Percentiles rank a stretch among this genome's conserved stretches.
Evolutionary conservation across 2,329 filamentous ascomycete species (phyloP).

Genomic region (Aspergillus sp.): DNA sequence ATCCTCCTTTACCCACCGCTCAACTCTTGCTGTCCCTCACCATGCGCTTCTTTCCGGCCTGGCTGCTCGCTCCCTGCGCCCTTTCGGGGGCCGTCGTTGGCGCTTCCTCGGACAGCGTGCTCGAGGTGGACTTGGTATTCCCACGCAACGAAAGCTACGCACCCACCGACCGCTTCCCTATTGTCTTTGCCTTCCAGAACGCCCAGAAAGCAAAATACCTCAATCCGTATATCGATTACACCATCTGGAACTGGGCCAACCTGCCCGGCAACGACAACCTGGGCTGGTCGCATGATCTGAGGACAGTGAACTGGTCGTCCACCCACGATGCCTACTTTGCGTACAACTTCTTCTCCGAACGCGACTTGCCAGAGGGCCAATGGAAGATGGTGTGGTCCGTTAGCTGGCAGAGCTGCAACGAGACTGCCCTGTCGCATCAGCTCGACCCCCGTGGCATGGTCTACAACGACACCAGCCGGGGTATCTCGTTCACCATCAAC

Average conservation of each 20-base stretch:
- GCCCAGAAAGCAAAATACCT: slow-evolving; percentile 10
- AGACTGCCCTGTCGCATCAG: background rate
- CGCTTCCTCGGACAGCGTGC: background rate
- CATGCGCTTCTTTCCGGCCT: no score
- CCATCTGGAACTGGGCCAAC: background rate
- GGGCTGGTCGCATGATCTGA: background rate
- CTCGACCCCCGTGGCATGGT: background rate
- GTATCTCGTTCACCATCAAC: slow-evolving; percentile 8
- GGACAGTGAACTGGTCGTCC: background rate
- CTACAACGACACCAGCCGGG: background rate
- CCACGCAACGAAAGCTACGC: slow-evolving; percentile 18
- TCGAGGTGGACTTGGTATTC: slow-evolving; percentile 19
- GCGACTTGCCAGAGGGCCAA: background rate
- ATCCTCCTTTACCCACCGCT: no score
- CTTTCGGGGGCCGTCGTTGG: no score
- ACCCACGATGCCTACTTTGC: slow-evolving; percentile 9
- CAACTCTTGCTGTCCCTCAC: no score
- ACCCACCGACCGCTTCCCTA: slow-evolving; percentile 14
- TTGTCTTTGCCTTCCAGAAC: slow-evolving; percentile 20
- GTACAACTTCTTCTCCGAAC: background rate
- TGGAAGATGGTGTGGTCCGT: slow-evolving; percentile 11
- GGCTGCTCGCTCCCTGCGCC: no score
- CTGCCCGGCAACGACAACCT: background rate
- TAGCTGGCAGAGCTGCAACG: slow-evolving; percentile 13
- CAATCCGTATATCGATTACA: slow-evolving; percentile 6